phyloP scores from a whole-genome alignment of 768 basidiomycete genomes.

The Suillus hirtellus region DNA sequence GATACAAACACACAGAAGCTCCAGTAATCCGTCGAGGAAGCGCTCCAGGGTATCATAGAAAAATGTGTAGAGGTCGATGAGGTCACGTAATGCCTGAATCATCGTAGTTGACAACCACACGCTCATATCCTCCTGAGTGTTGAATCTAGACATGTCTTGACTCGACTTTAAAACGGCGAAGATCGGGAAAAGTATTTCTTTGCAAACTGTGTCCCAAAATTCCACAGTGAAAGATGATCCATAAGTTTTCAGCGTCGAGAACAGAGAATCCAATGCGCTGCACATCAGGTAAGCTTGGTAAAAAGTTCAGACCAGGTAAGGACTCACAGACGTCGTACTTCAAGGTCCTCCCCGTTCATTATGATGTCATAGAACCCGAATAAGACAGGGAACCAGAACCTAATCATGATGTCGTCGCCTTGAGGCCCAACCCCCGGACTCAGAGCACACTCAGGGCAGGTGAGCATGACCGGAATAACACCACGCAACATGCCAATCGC shows the following conservation, averaged over 20 bases:
- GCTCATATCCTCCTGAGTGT: slow-evolving; percentile 97
- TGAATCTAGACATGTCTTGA: slow-evolving; percentile 90
- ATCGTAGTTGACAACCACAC: slow-evolving; percentile 99
- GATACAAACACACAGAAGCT: slow-evolving; percentile 93
- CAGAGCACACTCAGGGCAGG: slow-evolving; percentile 67
- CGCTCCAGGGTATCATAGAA: slow-evolving; percentile 91
- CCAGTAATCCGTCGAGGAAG: slow-evolving; percentile 90
- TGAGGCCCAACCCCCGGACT: slow-evolving; percentile 34
- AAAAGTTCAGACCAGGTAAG: not conserved
- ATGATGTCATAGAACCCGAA: slow-evolving; percentile 99
- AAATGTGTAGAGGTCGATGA: slow-evolving; percentile 94
- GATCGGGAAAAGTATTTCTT: slow-evolving; percentile 96
- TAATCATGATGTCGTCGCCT: slow-evolving; percentile 86
- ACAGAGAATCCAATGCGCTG: slow-evolving; percentile 96
- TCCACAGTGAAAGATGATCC: slow-evolving; percentile 83
- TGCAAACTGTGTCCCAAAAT: slow-evolving; percentile 98
- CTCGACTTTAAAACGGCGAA: slow-evolving; percentile 94
- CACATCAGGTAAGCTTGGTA: slow-evolving; percentile 14
- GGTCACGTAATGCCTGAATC: slow-evolving; percentile 94
- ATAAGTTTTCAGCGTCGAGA: slow-evolving; percentile 89
- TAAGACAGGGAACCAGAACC: slow-evolving; percentile 94
- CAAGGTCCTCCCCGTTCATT: slow-evolving; percentile 98
- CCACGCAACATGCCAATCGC: slow-evolving; percentile 97
- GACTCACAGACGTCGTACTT: slow-evolving; percentile 92
- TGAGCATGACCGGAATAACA: slow-evolving; percentile 89